Evolutionary conservation across 768 basidiomycete species (phyloP).

Genomic region (Gymnopilus junonius): DNA sequence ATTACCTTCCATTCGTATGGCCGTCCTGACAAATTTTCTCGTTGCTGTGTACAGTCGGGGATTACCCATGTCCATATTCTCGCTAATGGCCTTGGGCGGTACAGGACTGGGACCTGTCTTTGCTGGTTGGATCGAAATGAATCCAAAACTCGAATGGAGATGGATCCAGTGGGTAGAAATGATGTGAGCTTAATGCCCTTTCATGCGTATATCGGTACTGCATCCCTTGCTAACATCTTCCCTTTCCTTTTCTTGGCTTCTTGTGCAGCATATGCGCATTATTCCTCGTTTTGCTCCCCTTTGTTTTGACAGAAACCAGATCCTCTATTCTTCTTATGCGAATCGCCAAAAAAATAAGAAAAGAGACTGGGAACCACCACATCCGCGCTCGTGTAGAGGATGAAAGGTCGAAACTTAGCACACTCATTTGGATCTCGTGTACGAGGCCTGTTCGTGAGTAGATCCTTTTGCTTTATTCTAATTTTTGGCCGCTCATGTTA

Average conservation of each 20-base stretch:
- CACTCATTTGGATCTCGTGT: conserved; percentile 70
- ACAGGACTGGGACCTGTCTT: conserved; percentile 29
- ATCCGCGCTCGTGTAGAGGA: conserved; percentile 70
- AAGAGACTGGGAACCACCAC: conserved; percentile 63
- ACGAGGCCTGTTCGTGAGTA: conserved; percentile 72
- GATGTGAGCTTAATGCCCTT: conserved; percentile 24
- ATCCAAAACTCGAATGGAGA: conserved; percentile 29
- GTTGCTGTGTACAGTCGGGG: conserved; percentile 57
- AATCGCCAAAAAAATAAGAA: conserved; percentile 64
- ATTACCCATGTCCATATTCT: conserved; percentile 77
- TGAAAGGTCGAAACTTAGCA: conserved; percentile 56
- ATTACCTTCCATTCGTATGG: neutral
- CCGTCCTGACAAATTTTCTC: neutral
- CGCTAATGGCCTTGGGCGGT: conserved; percentile 58
- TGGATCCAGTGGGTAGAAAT: conserved; percentile 37
- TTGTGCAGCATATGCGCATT: conserved; percentile 50
- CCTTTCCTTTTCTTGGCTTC: neutral
- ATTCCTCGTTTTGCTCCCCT: conserved; percentile 51
- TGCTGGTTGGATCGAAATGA: conserved; percentile 35
- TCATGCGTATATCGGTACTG: neutral
- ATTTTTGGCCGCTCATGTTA: neutral
- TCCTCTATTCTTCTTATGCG: conserved; percentile 69
- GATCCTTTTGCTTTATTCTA: neutral
- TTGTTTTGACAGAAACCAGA: conserved; percentile 77
- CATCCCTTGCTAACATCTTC: neutral